A percentile compares a stretch with the other conserved stretches of the same genome.
Conservation (phyloP, 768 basidiomycete genomes). For the Filobasidium floriforme region DNA sequence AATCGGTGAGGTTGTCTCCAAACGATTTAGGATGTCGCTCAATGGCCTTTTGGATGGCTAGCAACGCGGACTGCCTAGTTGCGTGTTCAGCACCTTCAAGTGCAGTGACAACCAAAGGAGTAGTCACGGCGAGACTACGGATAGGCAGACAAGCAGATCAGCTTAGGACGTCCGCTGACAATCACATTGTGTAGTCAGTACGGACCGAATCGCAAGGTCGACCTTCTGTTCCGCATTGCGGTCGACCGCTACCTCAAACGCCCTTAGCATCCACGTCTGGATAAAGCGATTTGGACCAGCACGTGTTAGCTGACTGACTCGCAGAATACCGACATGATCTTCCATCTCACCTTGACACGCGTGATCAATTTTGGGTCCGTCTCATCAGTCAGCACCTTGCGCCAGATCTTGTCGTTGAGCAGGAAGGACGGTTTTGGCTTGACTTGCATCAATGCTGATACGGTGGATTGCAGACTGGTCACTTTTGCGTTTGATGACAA, state of each 20-base stretch:
- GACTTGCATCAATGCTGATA: constrained; percentile 37
- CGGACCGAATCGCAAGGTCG: constrained; percentile 5
- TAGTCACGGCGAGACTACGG: not conserved
- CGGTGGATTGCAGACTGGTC: constrained; percentile 18
- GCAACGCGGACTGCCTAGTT: not conserved
- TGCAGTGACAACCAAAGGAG: not conserved
- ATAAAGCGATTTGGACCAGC: not conserved
- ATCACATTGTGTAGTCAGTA: too few relatives aligned
- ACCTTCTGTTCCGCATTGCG: not conserved
- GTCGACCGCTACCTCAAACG: constrained; percentile 50
- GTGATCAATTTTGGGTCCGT: constrained; percentile 2
- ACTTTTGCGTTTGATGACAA: constrained; percentile 32
- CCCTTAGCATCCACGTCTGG: constrained; percentile 63
- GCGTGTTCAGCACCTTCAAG: not conserved
- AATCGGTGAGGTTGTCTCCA: not conserved
- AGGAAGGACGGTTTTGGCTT: constrained; percentile 74
- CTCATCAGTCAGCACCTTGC: constrained; percentile 15
- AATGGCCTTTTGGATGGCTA: not conserved
- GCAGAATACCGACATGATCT: not conserved
- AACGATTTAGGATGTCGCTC: constrained; percentile 3
- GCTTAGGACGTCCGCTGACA: not conserved
- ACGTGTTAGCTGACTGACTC: not conserved
- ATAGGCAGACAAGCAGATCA: not conserved
- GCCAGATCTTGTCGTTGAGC: constrained; percentile 56
- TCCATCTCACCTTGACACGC: not conserved